phyloP scores from a whole-genome alignment of 768 basidiomycete genomes.

The Phlebiopsis flavidoalba region DNA sequence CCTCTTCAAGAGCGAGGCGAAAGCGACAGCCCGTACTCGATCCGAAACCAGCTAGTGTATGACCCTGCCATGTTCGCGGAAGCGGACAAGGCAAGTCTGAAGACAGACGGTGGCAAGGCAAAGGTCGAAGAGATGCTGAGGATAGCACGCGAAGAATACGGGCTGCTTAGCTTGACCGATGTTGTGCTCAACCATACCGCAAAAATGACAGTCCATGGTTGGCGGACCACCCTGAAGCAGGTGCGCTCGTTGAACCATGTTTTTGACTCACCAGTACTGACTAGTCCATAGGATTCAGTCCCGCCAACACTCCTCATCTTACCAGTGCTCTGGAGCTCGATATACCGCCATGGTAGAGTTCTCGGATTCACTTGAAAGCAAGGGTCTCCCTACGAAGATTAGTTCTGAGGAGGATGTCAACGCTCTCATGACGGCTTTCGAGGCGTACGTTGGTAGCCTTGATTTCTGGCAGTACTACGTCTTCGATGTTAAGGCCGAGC shows the following conservation, averaged over 20 bases:
- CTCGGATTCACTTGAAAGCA: constrained; percentile 56
- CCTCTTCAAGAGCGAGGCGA: constrained; percentile 90
- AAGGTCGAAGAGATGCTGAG: constrained; percentile 61
- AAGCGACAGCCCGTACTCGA: constrained; percentile 91
- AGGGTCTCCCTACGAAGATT: constrained; percentile 69
- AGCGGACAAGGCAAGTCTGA: constrained; percentile 18
- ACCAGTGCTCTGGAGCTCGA: constrained; percentile 92
- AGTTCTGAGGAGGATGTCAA: constrained; percentile 65
- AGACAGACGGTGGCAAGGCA: constrained; percentile 47
- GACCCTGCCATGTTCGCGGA: constrained; percentile 67
- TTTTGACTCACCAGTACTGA: neutral
- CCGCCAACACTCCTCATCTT: constrained; percentile 87
- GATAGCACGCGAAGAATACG: constrained; percentile 78
- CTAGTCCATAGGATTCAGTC: constrained; percentile 67
- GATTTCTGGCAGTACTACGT: constrained; percentile 95
- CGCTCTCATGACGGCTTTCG: constrained; percentile 57
- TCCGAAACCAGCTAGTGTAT: constrained; percentile 80
- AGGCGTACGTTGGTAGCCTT: constrained; percentile 52
- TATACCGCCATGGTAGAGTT: constrained; percentile 80
- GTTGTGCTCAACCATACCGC: constrained; percentile 98
- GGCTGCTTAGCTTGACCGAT: constrained; percentile 86
- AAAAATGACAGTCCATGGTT: constrained; percentile 89
- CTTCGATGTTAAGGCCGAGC: constrained; percentile 67
- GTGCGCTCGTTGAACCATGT: constrained; percentile 33
- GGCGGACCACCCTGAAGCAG: constrained; percentile 91